Percentiles rank a stretch among this genome's conserved stretches.
phyloP scores from a whole-genome alignment of 78 protist genomes.

The Dictyostelium capitatum region DNA sequence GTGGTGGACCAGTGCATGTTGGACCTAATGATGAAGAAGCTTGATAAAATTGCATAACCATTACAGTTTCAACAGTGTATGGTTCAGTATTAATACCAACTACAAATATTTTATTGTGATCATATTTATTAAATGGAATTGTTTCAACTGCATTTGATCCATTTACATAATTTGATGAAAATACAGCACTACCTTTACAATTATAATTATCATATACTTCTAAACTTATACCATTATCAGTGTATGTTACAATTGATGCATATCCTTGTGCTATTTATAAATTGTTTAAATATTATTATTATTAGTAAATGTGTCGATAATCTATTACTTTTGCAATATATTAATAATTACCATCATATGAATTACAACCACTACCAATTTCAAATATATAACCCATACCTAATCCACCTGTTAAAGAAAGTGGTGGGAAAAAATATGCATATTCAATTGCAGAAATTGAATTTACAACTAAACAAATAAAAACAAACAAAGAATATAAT shows the following conservation, averaged over 20 bases:
- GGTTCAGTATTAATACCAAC: slow-evolving; percentile 1
- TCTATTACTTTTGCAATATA: no score
- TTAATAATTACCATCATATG: slow-evolving; percentile 16
- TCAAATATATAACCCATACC: slow-evolving; percentile 38
- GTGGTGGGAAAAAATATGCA: slow-evolving; percentile 40
- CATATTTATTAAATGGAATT: slow-evolving; percentile 42
- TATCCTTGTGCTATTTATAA: slow-evolving; percentile 8
- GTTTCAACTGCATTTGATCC: neutral
- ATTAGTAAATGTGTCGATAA: no score
- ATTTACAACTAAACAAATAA: neutral
- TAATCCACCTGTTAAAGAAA: neutral
- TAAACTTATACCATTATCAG: neutral
- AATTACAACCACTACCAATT: neutral
- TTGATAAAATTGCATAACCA: slow-evolving; percentile 42
- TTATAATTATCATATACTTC: neutral
- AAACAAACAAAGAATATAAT: neutral
- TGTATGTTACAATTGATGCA: neutral
- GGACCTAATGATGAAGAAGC: neutral
- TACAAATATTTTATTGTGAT: slow-evolving; percentile 7
- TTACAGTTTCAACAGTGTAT: neutral
- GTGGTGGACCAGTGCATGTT: neutral
- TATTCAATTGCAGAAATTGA: slow-evolving; percentile 12
- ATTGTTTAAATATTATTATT: no score
- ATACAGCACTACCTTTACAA: neutral
- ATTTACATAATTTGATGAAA: neutral